phyloP scores from a whole-genome alignment of 495 filamentous ascomycete genomes.

The Trichoderma erinaceum region DNA sequence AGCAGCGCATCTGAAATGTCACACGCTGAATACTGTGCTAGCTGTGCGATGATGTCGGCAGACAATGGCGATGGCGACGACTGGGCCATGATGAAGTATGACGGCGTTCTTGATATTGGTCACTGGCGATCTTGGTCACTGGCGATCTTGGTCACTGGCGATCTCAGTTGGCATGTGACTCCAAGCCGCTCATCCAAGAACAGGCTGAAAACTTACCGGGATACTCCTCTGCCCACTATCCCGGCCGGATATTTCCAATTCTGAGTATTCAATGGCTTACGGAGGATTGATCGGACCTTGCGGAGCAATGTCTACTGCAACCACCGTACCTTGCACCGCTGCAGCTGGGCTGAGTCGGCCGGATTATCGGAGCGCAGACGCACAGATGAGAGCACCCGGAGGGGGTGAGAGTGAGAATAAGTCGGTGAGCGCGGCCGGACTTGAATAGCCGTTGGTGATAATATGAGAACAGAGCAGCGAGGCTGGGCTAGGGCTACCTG shows the following conservation, averaged over 20 bases:
- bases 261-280: not conserved
- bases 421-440: constrained; percentile 2
- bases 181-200: not conserved
- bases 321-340: not conserved
- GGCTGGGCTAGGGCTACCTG: constrained; percentile 2
- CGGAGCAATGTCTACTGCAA: not conserved
- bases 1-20: constrained; percentile 60
- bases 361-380: not conserved
- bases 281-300: not conserved
- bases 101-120: not conserved
- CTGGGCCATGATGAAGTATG: not conserved
- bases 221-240: not conserved
- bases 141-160: not conserved
- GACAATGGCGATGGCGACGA: not conserved
- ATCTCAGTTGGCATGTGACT: constrained; percentile 5
- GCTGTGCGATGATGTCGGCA: constrained; percentile 1
- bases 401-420: not conserved
- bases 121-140: not conserved
- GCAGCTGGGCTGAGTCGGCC: not conserved
- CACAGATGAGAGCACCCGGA: not conserved
- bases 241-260: not conserved
- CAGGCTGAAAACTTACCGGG: not conserved
- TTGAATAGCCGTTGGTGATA: not conserved
- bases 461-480: not conserved
- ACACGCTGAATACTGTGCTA: constrained; percentile 25